Conservation (phyloP, 2,329 filamentous ascomycete genomes). For the Fusarium xylarioides region DNA sequence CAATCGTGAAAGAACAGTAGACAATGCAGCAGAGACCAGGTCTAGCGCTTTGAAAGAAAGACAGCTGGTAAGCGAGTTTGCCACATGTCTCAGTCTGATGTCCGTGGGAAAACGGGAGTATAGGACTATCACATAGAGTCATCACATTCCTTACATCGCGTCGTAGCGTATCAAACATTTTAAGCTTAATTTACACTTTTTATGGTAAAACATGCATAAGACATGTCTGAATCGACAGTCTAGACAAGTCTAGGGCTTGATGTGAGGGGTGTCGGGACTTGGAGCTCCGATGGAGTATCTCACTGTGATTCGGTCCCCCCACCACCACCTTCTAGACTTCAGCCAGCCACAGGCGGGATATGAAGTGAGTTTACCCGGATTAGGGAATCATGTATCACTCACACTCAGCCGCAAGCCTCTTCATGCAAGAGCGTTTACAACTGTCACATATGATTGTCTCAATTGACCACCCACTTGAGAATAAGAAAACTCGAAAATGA, state of each 20-base stretch:
- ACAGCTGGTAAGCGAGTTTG: accelerated
- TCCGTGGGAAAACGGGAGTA: not conserved
- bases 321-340: not conserved
- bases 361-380: accelerated
- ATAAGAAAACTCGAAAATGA: not conserved
- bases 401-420: not conserved
- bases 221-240: not conserved
- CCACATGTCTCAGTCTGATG: not conserved
- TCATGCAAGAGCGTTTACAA: not conserved
- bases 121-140: too few species aligned
- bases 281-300: too few species aligned
- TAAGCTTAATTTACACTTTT: not conserved
- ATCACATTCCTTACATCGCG: not conserved
- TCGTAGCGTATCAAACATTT: not conserved
- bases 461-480: not conserved
- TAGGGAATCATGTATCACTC: too few species aligned
- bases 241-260: not conserved
- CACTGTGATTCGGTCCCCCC: not conserved
- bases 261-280: not conserved
- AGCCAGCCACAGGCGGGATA: not conserved
- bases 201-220: not conserved
- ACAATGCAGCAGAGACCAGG: too few species aligned
- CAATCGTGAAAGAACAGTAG: not conserved
- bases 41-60: not conserved
- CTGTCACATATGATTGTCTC: not conserved